Evolutionary conservation across 2,329 filamentous ascomycete species (phyloP).

Genomic region (Colletotrichum sp.): DNA sequence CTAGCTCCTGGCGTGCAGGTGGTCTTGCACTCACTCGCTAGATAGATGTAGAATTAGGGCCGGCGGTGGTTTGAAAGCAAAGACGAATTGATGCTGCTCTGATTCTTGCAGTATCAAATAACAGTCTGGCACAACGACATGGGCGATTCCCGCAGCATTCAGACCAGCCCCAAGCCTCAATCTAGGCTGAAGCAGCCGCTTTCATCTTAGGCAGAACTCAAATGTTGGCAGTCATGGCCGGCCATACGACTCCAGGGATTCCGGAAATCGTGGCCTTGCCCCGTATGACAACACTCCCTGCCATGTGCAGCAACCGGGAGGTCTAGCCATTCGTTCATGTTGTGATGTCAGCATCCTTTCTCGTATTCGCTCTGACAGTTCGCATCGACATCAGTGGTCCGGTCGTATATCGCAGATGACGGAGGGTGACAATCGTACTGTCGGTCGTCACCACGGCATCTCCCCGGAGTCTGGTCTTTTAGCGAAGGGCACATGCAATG

Average conservation of each 20-base stretch:
- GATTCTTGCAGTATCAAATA: too few relatives aligned
- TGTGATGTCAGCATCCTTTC: background rate
- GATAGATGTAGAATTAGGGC: too few relatives aligned
- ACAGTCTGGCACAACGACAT: too few relatives aligned
- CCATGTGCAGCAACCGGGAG: background rate
- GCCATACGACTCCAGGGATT: background rate
- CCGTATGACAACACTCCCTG: background rate
- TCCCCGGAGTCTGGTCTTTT: background rate
- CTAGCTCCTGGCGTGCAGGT: too few relatives aligned
- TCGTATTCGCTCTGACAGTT: background rate
- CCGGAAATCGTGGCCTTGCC: background rate
- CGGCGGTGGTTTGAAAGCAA: too few relatives aligned
- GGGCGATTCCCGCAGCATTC: too few relatives aligned
- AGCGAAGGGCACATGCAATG: background rate
- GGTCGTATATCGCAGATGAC: background rate
- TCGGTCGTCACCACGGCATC: background rate
- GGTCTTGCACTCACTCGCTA: too few relatives aligned
- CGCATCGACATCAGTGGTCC: rapidly evolving
- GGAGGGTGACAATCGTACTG: background rate
- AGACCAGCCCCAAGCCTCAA: too few relatives aligned
- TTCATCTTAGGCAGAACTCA: background rate
- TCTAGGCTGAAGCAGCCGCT: too few relatives aligned
- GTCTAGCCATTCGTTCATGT: background rate
- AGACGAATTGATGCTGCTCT: too few relatives aligned
- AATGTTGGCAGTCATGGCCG: background rate